Percentiles rank a stretch among this genome's conserved stretches.
These are phyloP conservation scores for Dactylellina parvicollis DNA, from an alignment of 2,329 filamentous ascomycete genomes.

Conservation along the genomic window DNA sequence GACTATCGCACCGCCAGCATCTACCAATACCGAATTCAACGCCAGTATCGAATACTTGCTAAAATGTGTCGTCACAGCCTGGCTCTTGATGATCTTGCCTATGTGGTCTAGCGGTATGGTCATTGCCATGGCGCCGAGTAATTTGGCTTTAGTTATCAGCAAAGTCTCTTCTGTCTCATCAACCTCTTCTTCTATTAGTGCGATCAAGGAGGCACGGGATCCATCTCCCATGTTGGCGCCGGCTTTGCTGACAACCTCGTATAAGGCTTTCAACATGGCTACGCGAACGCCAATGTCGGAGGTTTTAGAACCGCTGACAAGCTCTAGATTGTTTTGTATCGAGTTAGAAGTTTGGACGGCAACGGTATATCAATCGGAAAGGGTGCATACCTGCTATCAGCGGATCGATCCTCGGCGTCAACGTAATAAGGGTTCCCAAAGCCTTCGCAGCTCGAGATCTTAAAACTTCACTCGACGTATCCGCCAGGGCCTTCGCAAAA, in stretches of 20 bases:
- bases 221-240: constrained; percentile 93
- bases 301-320: constrained; percentile 95
- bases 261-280: constrained; percentile 96
- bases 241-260: constrained; percentile 94
- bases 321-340: constrained; percentile 68
- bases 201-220: constrained; percentile 84
- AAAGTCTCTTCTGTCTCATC: constrained; percentile 74
- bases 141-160: constrained; percentile 82
- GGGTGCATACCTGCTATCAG: constrained; percentile 72
- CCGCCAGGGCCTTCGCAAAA: constrained; percentile 94
- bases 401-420: constrained; percentile 94
- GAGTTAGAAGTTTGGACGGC: constrained; percentile 1
- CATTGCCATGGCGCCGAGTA: constrained; percentile 89
- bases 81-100: constrained; percentile 69
- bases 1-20: constrained; percentile 77
- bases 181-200: constrained; percentile 84
- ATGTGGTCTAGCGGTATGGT: constrained; percentile 80
- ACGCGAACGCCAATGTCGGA: constrained; percentile 85
- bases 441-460: constrained; percentile 91
- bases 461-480: constrained; percentile 87
- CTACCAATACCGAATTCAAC: constrained; percentile 86
- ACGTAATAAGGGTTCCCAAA: constrained; percentile 90
- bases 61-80: constrained; percentile 80
- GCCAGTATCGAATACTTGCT: constrained; percentile 82
- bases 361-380: neutral